Conservation (phyloP, 495 filamentous ascomycete genomes). For the Lichenothelia convexa region DNA sequence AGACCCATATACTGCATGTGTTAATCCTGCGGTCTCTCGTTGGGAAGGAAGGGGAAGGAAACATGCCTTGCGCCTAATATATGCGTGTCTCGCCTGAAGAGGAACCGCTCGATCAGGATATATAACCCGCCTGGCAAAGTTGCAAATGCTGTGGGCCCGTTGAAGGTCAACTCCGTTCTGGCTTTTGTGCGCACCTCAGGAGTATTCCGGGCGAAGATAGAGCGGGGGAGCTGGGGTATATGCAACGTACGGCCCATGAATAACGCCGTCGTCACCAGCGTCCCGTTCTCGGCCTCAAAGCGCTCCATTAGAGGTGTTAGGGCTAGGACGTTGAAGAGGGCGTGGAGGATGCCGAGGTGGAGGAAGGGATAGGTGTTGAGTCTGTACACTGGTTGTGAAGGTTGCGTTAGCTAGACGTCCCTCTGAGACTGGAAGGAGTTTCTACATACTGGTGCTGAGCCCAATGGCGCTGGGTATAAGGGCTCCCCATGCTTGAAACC, state of each 20-base stretch:
- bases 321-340: slow-evolving; percentile 58
- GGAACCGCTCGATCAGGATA: slow-evolving; percentile 15
- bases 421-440: slow-evolving; percentile 1
- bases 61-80: slow-evolving; percentile 69
- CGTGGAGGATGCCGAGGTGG: slow-evolving; percentile 62
- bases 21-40: neutral
- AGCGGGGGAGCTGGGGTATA: no score
- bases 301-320: slow-evolving; percentile 71
- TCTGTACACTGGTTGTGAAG: slow-evolving; percentile 52
- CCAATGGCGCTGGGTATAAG: slow-evolving; percentile 59
- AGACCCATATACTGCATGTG: slow-evolving; percentile 64
- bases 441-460: slow-evolving; percentile 51
- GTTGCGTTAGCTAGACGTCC: neutral
- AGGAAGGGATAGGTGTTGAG: slow-evolving; percentile 85
- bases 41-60: neutral
- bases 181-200: no score
- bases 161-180: no score
- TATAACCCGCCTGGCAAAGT: slow-evolving; percentile 20
- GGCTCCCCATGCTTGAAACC: slow-evolving; percentile 58
- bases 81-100: slow-evolving; percentile 20
- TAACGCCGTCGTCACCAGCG: slow-evolving; percentile 61
- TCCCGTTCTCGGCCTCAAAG: slow-evolving; percentile 88
- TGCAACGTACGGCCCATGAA: slow-evolving; percentile 72
- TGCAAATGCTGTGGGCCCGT: slow-evolving; percentile 17
- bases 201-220: no score